Base-by-base conservation (phyloP, 768 basidiomycete genomes). In the Amylocystis lapponica region DNA sequence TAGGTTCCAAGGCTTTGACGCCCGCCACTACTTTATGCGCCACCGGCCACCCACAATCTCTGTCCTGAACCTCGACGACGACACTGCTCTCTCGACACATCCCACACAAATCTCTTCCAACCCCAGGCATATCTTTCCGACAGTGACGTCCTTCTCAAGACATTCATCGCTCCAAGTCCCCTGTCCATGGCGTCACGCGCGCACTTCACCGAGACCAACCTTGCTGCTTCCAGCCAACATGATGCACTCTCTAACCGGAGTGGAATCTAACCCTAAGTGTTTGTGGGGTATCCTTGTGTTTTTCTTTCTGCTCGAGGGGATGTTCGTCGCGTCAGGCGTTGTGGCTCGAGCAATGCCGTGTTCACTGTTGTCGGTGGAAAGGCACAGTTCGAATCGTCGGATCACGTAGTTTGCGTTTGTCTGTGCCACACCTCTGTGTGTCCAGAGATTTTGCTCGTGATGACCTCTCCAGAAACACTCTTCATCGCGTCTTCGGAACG, bases 181-280 rank as follows among this genome's bases (percentile, higher is more conserved):
- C 47, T 45, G 63, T 61, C 62, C 59, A 48, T 34, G 40, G 42
- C 53, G 47, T 49, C 29, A 43, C 52, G 43, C 42, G 44, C 53
- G 47, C 47, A 31, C 48, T 55, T 55, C 52, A 25, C 65, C 69
- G 60, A 49, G 45, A 47, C 52, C 46, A 52, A 49, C 50, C 41
- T 56, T 52, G 52, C 59, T 60, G 49, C 47, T 66, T 64, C 59
- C 66, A 73, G 70, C 74, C 75, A 77, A 70, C 74, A 73, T 53
- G 62, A 61, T 70, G 66, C 70, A 64, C 70, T 68, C 67, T 65
- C 61, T 59, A 59, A 53, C 57, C 56, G 64, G 61, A 67, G 73
- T 73, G 75, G 63, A 62, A 68, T 73, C 74, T 79, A 80, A 80
- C 78, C 78, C 76, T 79, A 80, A 71, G 67, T 58, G 54, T 57